Evolutionary conservation across 2,329 filamentous ascomycete species (phyloP), one percentile per base, ranked within the genome.

Genomic region (Dactylonectria estremocensis): DNA sequence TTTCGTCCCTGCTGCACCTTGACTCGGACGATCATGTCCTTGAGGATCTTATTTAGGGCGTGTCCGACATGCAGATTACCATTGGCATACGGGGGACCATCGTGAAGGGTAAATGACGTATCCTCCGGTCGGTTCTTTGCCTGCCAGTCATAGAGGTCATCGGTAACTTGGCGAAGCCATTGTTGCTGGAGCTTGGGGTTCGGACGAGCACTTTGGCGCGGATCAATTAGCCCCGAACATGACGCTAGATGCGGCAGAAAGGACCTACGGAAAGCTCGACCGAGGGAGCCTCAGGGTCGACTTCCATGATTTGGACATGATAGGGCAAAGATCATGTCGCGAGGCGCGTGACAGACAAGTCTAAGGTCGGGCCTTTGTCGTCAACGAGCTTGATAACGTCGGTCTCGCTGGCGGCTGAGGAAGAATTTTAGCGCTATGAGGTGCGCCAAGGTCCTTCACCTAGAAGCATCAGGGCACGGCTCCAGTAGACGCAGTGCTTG

Each of bases 1-100:
- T 89, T 87, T 76, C 74, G 75, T 74, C 87, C 96, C 77, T 92
- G 88, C 68, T 93, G 90, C 67, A 98, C 84, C 82, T 97, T 91
- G 68, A 92, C 90, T 46, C 96, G 90, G 74, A 95, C 87, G 69
- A 97, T 93, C 76, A 98, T 93, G 81, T 99, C 96, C 84, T 99
- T 99, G 67, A 97, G 86, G 74, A 98, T 92, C 83, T 99, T 99
- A 82, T 99, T 99, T 78, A 99, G 85, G 40, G 96, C 95, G 85
- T 99, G 96, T 3, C 96, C 96, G 68, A 97, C 90, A 77, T 99
- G 96, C 10, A 99, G 88, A 50, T 88, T 89, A 14, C 96, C 96
- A 83, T 99, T 99, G 70, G 96, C 96, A 80, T 98, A 99, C 0
- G 96, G 96, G 0, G 96, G 96, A 0, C 96, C 96, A 90, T 99